Evolutionary conservation across 495 filamentous ascomycete species (phyloP).

Genomic region (Daldinia caldariorum): DNA sequence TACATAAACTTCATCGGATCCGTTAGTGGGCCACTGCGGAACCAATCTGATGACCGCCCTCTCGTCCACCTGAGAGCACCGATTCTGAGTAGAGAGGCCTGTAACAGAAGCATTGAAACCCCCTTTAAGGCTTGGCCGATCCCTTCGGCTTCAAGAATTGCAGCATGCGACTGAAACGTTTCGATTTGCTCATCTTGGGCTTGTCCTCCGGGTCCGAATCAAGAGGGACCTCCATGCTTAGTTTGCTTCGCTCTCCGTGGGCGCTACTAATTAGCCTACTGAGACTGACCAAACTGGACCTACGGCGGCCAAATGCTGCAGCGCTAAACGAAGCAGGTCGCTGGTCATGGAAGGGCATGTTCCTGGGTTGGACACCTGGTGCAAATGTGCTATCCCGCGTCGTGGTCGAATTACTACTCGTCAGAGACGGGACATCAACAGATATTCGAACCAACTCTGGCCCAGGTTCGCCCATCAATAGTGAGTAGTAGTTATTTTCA

Average conservation of each 20-base stretch:
- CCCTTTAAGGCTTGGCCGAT: conserved; percentile 34
- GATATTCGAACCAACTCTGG: conserved; percentile 73
- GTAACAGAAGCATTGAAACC: not conserved
- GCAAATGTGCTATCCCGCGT: conserved; percentile 68
- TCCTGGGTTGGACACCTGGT: conserved; percentile 45
- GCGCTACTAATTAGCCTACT: conserved; percentile 83
- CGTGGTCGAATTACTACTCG: conserved; percentile 86
- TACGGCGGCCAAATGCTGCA: conserved; percentile 73
- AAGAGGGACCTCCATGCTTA: conserved; percentile 72
- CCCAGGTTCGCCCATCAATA: conserved; percentile 69
- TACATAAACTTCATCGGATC: conserved; percentile 38
- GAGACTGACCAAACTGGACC: conserved; percentile 85
- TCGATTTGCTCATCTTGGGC: conserved; percentile 73
- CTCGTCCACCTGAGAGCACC: not conserved
- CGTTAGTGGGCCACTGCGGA: conserved; percentile 13
- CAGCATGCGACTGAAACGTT: conserved; percentile 80
- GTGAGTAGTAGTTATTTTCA: conserved; percentile 68
- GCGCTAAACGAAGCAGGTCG: conserved; percentile 76
- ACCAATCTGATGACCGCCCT: conserved; percentile 8
- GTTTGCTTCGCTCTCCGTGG: conserved; percentile 80
- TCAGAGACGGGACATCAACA: conserved; percentile 85
- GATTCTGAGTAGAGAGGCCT: not conserved
- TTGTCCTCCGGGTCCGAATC: conserved; percentile 69
- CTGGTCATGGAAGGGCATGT: conserved; percentile 61
- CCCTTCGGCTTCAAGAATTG: conserved; percentile 79